Percentiles rank a stretch among this genome's conserved stretches.
phyloP scores from a whole-genome alignment of 2,329 filamentous ascomycete species.

The Aspergillus unguis region DNA sequence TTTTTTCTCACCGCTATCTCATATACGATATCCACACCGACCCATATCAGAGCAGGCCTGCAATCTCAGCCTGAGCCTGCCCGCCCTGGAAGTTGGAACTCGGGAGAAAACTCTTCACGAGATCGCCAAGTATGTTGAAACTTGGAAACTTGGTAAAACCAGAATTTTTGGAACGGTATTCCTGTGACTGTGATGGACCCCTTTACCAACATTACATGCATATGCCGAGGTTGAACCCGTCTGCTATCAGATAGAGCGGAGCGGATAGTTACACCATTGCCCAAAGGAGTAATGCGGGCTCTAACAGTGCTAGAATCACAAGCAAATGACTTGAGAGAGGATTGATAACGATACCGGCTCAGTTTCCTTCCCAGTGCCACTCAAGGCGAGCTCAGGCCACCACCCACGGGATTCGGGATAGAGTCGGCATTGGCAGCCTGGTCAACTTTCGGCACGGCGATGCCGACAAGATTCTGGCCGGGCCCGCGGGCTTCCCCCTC shows the following conservation, averaged over 20 bases:
- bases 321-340: background rate
- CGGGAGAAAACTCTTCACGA: background rate
- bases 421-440: conserved; percentile 15
- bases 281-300: conserved; percentile 10
- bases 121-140: background rate
- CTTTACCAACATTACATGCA: background rate
- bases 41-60: conserved; percentile 1
- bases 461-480: conserved; percentile 22
- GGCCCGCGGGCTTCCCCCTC: conserved; percentile 4
- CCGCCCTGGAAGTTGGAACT: too few relatives aligned
- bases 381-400: conserved; percentile 19
- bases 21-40: conserved; percentile 12
- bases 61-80: background rate
- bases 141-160: background rate
- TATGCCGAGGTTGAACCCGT: conserved; percentile 6
- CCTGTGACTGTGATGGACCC: background rate
- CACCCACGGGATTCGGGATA: conserved; percentile 26
- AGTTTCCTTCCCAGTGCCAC: conserved; percentile 4
- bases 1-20: conserved; percentile 13
- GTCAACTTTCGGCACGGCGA: conserved; percentile 19
- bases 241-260: background rate
- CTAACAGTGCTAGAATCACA: background rate
- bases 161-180: background rate
- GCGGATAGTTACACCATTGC: conserved; percentile 18
- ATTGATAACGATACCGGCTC: conserved; percentile 2